Evolutionary conservation across 116 monocot species (phyloP).

Genomic region (Thalassia testudinum): DNA sequence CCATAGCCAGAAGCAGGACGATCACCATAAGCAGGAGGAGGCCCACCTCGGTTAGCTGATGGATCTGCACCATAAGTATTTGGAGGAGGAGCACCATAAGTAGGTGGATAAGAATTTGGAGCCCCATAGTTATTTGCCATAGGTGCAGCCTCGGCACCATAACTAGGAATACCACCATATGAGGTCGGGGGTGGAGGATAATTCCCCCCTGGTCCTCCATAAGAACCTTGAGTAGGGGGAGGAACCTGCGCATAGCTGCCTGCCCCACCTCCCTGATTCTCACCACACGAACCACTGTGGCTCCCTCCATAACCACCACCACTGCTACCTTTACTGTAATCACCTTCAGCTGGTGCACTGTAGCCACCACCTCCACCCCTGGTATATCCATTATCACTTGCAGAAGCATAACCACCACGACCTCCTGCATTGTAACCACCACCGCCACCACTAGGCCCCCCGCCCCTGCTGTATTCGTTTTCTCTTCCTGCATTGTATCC

Average conservation of each 20-base stretch:
- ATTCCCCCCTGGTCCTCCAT: slow-evolving; percentile 41
- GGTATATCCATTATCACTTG: slow-evolving; percentile 4
- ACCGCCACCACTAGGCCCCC: slow-evolving; percentile 17
- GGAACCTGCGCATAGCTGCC: slow-evolving; percentile 43
- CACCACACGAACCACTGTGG: slow-evolving; percentile 8
- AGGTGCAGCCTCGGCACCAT: slow-evolving; percentile 37
- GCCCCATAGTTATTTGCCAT: slow-evolving; percentile 42
- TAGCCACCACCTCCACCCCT: slow-evolving; percentile 10
- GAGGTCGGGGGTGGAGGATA: slow-evolving; percentile 36
- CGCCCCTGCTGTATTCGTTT: slow-evolving; percentile 29
- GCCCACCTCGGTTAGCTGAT: slow-evolving; percentile 22
- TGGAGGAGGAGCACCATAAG: slow-evolving; percentile 69
- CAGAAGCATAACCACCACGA: slow-evolving; percentile 5
- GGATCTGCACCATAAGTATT: slow-evolving; percentile 20
- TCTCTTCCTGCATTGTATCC: slow-evolving; percentile 25
- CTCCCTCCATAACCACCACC: slow-evolving; percentile 4
- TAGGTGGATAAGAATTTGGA: slow-evolving; percentile 40
- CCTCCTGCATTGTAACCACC: slow-evolving; percentile 17
- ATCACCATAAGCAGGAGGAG: slow-evolving; percentile 14
- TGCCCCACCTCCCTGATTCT: slow-evolving; percentile 6
- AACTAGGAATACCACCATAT: slow-evolving; percentile 45
- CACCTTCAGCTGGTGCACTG: not conserved
- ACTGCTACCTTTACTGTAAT: not conserved
- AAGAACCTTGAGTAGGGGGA: slow-evolving; percentile 26
- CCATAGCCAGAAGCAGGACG: slow-evolving; percentile 1